Conservation (phyloP, 176 grass and related monocot species). For the Chloris gayana region DNA sequence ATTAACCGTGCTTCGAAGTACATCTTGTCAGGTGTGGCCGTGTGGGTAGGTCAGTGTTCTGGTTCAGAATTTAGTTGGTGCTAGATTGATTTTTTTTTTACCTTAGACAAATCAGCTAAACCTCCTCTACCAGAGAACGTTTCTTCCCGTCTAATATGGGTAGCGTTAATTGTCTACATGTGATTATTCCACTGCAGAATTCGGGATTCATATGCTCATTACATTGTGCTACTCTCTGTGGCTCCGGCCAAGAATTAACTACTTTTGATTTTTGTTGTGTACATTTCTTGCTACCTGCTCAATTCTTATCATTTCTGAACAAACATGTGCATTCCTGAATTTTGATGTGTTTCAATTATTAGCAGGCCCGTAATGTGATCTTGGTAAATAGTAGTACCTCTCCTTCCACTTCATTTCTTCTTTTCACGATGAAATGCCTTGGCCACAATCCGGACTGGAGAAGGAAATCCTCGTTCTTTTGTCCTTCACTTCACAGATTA, state of each 20-base stretch:
- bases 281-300: not conserved
- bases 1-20: not conserved
- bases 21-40: not conserved
- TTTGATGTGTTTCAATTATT: not conserved
- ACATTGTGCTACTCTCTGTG: not conserved
- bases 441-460: not conserved
- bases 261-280: not conserved
- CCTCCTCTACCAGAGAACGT: not conserved
- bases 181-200: conserved; percentile 10
- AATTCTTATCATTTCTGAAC: not conserved
- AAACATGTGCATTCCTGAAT: not conserved
- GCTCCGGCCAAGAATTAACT: not conserved
- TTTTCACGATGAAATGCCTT: not conserved
- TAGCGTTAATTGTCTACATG: not conserved
- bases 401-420: not conserved
- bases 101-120: not conserved
- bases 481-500: not conserved
- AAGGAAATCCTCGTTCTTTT: not conserved
- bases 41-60: conserved; percentile 39
- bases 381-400: too few relatives aligned
- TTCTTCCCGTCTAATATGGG: not conserved
- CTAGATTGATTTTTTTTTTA: not conserved
- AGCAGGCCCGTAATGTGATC: not conserved
- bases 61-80: not conserved
- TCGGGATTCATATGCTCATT: not conserved